Evolutionary conservation across 352 stramenopile genomes (phyloP).

Genomic region (Phytopythium litorale): DNA sequence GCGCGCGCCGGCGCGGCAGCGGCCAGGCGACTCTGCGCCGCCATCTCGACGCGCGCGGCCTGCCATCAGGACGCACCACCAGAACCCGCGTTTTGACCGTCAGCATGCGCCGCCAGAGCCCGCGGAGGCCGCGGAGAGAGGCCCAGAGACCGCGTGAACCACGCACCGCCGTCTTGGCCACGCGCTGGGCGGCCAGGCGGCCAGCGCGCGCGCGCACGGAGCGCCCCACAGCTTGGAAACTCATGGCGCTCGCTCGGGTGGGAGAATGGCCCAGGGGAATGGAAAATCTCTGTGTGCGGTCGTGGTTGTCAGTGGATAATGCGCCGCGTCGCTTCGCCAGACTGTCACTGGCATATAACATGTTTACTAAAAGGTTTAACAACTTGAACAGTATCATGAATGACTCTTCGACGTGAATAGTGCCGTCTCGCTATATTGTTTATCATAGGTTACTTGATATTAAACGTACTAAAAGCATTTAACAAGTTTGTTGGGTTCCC

Average conservation of each 20-base stretch:
- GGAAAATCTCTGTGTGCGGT: too few species aligned
- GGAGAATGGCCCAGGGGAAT: too few species aligned
- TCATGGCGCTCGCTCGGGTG: slow-evolving; percentile 28
- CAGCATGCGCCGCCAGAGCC: neutral
- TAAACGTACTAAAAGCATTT: too few species aligned
- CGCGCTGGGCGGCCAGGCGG: slow-evolving; percentile 21
- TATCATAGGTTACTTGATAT: too few species aligned
- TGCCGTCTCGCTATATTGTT: neutral
- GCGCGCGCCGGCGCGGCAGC: slow-evolving; percentile 7
- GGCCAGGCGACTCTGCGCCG: slow-evolving; percentile 10
- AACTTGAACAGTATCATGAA: too few species aligned
- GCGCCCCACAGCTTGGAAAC: slow-evolving; percentile 43
- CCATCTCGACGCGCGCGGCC: slow-evolving; percentile 11
- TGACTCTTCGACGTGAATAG: too few species aligned
- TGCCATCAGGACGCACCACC: neutral
- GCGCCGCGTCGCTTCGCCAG: too few species aligned
- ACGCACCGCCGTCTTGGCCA: slow-evolving; percentile 18
- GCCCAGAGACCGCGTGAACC: too few species aligned
- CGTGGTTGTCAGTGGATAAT: too few species aligned
- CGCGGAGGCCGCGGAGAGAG: neutral
- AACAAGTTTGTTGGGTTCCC: too few species aligned
- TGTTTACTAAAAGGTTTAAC: too few species aligned
- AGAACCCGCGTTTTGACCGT: neutral
- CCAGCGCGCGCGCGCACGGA: slow-evolving; percentile 34
- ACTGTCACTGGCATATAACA: too few species aligned